These are phyloP conservation scores for Endocladia muricata DNA, from an alignment of 31 red algal genomes.

Conservation along the genomic window DNA sequence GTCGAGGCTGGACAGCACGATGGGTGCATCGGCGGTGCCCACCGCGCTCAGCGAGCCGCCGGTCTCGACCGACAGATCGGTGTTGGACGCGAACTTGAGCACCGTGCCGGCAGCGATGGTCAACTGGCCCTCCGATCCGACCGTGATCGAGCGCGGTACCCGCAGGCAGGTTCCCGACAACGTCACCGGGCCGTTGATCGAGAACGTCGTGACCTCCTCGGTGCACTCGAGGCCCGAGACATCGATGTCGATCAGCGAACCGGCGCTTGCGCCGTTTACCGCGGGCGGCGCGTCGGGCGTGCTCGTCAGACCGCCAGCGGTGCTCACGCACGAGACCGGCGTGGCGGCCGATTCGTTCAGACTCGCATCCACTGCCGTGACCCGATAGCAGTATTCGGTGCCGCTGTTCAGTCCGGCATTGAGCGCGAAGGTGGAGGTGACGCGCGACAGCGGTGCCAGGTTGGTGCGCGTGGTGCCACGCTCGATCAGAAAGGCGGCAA, in stretches of 20 bases:
- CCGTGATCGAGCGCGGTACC: neutral
- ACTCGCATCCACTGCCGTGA: neutral
- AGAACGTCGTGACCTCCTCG: neutral
- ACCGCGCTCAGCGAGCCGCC: no score
- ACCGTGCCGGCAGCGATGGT: no score
- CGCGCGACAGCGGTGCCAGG: neutral
- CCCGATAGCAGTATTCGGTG: slow-evolving; percentile 1
- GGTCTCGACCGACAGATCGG: no score
- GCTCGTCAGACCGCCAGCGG: neutral
- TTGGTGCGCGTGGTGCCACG: neutral
- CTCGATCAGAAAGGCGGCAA: neutral
- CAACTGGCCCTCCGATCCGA: no score
- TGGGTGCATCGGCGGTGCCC: no score
- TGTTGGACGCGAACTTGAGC: no score
- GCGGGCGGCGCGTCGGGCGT: neutral
- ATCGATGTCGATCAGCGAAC: neutral
- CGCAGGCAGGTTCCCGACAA: neutral
- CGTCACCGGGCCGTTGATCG: neutral
- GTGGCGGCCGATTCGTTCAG: neutral
- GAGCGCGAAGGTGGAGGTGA: neutral
- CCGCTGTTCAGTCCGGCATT: neutral
- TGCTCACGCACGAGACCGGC: neutral
- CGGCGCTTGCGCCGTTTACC: neutral
- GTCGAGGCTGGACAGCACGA: no score
- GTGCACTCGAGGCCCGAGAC: neutral